A percentile compares a stretch with the other conserved stretches of the same genome.
phyloP scores from a whole-genome alignment of 441 rosid species.

The Populus hybrid region DNA sequence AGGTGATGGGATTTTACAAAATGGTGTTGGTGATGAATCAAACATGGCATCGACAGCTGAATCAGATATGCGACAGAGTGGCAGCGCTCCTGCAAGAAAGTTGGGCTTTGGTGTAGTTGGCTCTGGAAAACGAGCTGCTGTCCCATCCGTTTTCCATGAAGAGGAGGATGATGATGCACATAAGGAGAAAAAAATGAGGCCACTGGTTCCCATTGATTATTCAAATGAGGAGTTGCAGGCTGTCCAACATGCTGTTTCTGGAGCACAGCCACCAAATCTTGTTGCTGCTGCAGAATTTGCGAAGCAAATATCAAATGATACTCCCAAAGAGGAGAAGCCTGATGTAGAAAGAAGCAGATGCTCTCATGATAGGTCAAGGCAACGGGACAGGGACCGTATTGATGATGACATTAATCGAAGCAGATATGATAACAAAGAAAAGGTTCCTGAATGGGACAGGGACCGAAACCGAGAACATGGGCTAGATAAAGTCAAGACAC shows the following conservation, averaged over 20 bases:
- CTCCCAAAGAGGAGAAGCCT: slow-evolving; percentile 65
- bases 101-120: slow-evolving; percentile 97
- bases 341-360: slow-evolving; percentile 74
- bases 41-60: slow-evolving; percentile 31
- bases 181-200: slow-evolving; percentile 91
- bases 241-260: slow-evolving; percentile 60
- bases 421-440: slow-evolving; percentile 56
- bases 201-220: slow-evolving; percentile 96
- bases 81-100: slow-evolving; percentile 61
- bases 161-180: slow-evolving; percentile 92
- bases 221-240: slow-evolving; percentile 90
- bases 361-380: slow-evolving; percentile 66
- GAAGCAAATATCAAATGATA: slow-evolving; percentile 72
- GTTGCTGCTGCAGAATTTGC: slow-evolving; percentile 98
- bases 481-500: slow-evolving; percentile 53
- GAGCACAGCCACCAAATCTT: slow-evolving; percentile 68
- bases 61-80: slow-evolving; percentile 49
- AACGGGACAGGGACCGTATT: slow-evolving; percentile 61
- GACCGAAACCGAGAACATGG: slow-evolving; percentile 53
- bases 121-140: slow-evolving; percentile 85
- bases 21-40: slow-evolving; percentile 57
- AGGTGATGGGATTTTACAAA: slow-evolving; percentile 54
- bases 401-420: slow-evolving; percentile 44
- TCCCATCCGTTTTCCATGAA: slow-evolving; percentile 88
- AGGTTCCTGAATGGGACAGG: slow-evolving; percentile 46